These are phyloP conservation scores for Trametes sp. DNA, from an alignment of 1,284 basidiomycete genomes.

Conservation along the genomic window DNA sequence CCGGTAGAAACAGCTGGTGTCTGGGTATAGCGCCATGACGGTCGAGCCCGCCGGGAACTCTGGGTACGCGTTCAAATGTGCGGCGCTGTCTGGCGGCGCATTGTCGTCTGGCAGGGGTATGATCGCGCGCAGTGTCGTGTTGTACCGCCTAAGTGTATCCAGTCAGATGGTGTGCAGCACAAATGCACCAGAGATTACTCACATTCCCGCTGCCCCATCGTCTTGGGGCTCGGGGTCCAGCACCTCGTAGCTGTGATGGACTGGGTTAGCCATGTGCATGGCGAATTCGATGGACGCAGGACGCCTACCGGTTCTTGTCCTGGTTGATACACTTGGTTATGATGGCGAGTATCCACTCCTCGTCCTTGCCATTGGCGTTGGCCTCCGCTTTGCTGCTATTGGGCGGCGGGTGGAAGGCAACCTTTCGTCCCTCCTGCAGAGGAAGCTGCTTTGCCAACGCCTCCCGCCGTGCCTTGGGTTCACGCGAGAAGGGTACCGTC, in stretches of 20 bases:
- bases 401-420: slow-evolving; percentile 77
- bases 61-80: slow-evolving; percentile 73
- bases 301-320: slow-evolving; percentile 67
- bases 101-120: slow-evolving; percentile 80
- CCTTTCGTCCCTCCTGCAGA: slow-evolving; percentile 74
- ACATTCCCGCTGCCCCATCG: slow-evolving; percentile 75
- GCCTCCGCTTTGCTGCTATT: slow-evolving; percentile 55
- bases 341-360: slow-evolving; percentile 83
- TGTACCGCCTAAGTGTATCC: slow-evolving; percentile 68
- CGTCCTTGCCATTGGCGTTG: slow-evolving; percentile 59
- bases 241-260: slow-evolving; percentile 70
- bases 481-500: slow-evolving; percentile 64
- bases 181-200: too few relatives aligned
- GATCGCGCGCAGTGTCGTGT: slow-evolving; percentile 70
- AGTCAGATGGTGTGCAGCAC: too few relatives aligned
- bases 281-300: slow-evolving; percentile 9
- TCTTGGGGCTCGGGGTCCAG: slow-evolving; percentile 83
- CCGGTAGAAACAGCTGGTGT: slow-evolving; percentile 87
- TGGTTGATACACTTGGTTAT: slow-evolving; percentile 73
- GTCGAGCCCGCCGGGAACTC: slow-evolving; percentile 74
- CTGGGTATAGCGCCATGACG: slow-evolving; percentile 84
- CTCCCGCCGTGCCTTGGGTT: slow-evolving; percentile 69
- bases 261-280: slow-evolving; percentile 12
- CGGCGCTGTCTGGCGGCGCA: slow-evolving; percentile 60
- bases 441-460: slow-evolving; percentile 67